phyloP scores from a whole-genome alignment of 306 rosid species.

The Castanopsis chinensis region DNA sequence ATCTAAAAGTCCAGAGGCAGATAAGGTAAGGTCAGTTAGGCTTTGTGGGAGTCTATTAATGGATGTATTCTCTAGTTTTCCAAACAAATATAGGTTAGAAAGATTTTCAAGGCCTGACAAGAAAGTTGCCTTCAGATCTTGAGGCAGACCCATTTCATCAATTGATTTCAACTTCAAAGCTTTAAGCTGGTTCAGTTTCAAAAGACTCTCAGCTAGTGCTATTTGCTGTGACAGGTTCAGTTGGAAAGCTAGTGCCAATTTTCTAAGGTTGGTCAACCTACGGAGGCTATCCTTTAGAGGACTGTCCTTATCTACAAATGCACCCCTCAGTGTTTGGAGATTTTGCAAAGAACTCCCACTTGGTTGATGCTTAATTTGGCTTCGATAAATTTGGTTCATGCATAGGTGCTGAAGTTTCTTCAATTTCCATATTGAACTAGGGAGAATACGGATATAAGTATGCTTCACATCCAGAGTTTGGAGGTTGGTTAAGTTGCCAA shows the following conservation, averaged over 20 bases:
- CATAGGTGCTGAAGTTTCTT: slow-evolving; percentile 19
- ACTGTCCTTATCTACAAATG: slow-evolving; percentile 25
- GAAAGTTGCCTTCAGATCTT: neutral
- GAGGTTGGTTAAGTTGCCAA: no score
- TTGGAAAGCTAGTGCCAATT: slow-evolving; percentile 33
- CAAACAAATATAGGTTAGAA: slow-evolving; percentile 30
- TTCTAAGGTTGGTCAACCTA: slow-evolving; percentile 29
- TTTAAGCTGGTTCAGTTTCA: slow-evolving; percentile 18
- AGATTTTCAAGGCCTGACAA: slow-evolving; percentile 22
- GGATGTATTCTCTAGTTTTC: neutral
- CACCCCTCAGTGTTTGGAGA: slow-evolving; percentile 31
- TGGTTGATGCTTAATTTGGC: slow-evolving; percentile 3
- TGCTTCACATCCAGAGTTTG: no score
- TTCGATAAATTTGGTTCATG: slow-evolving; percentile 20
- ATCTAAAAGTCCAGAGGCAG: slow-evolving; percentile 27
- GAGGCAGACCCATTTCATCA: slow-evolving; percentile 7
- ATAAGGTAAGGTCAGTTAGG: slow-evolving; percentile 35
- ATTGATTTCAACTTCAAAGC: slow-evolving; percentile 23
- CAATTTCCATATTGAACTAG: neutral
- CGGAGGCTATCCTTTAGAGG: slow-evolving; percentile 23
- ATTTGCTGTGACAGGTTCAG: slow-evolving; percentile 2
- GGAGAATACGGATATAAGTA: no score
- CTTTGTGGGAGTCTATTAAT: slow-evolving; percentile 11
- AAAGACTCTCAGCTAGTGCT: neutral
- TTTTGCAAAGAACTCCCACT: neutral